phyloP scores from a whole-genome alignment of 2,329 filamentous ascomycete species.

The Magnaporthiopsis poae region DNA sequence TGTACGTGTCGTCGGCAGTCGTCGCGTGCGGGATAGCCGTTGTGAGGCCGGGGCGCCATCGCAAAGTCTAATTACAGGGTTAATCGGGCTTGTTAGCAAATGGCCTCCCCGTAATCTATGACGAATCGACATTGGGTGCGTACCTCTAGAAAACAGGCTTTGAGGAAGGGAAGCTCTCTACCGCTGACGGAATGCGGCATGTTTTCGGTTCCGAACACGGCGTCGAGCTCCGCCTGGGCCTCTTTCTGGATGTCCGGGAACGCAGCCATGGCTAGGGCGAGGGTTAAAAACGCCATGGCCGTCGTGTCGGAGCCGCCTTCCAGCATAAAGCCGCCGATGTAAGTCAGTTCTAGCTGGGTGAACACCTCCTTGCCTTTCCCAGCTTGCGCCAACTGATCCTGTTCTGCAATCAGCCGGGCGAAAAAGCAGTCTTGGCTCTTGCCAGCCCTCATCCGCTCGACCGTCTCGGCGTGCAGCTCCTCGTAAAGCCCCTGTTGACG shows the following conservation, averaged over 20 bases:
- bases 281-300: constrained; percentile 35
- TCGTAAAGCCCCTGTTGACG: constrained; percentile 28
- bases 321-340: constrained; percentile 29
- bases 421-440: constrained; percentile 26
- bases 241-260: constrained; percentile 32
- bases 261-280: constrained; percentile 35
- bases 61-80: constrained; percentile 15
- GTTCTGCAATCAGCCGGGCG: constrained; percentile 29
- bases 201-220: constrained; percentile 23
- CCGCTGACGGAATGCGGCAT: constrained; percentile 23
- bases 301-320: constrained; percentile 43
- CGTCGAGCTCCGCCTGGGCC: constrained; percentile 33
- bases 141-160: constrained; percentile 22
- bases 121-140: background rate
- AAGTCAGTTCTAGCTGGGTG: constrained; percentile 31
- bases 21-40: constrained; percentile 34
- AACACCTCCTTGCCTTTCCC: constrained; percentile 25
- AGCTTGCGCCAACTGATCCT: constrained; percentile 20
- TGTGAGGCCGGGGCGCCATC: constrained; percentile 27
- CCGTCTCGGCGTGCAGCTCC: constrained; percentile 26
- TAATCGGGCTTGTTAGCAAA: background rate
- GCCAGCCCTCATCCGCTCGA: constrained; percentile 15
- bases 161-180: constrained; percentile 22
- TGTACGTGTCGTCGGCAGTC: constrained; percentile 37
- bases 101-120: too few relatives aligned